Conservation (phyloP, 768 basidiomycete species). For the Saitozyma sp. region DNA sequence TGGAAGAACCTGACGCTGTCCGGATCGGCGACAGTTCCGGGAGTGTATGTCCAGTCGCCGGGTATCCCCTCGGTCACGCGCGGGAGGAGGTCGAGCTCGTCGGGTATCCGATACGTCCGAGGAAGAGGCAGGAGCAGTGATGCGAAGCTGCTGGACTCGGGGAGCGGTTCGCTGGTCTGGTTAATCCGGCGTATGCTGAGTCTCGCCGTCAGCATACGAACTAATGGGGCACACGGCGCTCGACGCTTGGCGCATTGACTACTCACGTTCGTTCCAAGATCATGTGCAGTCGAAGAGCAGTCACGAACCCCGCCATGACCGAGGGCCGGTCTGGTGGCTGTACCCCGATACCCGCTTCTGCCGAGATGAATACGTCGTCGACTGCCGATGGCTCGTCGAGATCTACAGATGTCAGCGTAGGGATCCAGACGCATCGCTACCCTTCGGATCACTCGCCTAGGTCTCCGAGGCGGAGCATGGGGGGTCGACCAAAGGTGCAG, state of each 20-base stretch:
- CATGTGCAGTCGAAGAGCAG: conserved; percentile 26
- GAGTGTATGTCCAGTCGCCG: conserved; percentile 25
- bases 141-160: conserved; percentile 1
- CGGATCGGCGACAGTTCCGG: conserved; percentile 12
- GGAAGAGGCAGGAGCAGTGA: neutral
- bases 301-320: conserved; percentile 22
- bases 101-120: conserved; percentile 1
- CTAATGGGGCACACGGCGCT: neutral
- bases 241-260: neutral
- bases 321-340: conserved; percentile 18
- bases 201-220: neutral
- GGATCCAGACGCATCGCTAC: conserved; percentile 1
- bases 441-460: conserved; percentile 15
- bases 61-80: conserved; percentile 22
- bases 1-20: conserved; percentile 25
- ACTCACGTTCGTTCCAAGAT: conserved; percentile 26
- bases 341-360: conserved; percentile 11
- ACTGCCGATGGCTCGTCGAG: conserved; percentile 24
- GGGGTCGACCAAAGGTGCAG: conserved; percentile 26
- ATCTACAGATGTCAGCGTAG: conserved; percentile 10
- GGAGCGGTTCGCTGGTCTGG: neutral
- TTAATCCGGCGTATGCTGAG: conserved; percentile 23
- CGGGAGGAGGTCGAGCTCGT: conserved; percentile 14
- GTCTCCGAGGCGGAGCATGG: conserved; percentile 20
- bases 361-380: conserved; percentile 26